A percentile compares a stretch with the other conserved stretches of the same genome.
Evolutionary conservation across 163 green algal genomes (phyloP).

Genomic region (Picocystis sp.): DNA sequence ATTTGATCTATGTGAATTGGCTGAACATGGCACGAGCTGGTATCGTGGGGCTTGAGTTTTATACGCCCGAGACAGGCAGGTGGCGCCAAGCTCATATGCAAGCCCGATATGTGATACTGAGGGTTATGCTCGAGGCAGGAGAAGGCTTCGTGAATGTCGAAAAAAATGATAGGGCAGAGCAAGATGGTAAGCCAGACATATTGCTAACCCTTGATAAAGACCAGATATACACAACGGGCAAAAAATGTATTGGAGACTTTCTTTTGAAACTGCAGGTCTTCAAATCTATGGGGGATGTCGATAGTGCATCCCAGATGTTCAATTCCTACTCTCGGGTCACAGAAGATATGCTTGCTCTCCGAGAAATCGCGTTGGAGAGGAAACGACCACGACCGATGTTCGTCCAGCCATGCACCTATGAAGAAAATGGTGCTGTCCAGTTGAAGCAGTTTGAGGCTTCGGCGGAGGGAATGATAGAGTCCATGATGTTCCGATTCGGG

Average conservation of each 20-base stretch:
- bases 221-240: slow-evolving; percentile 7
- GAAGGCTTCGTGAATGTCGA: no score
- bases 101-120: slow-evolving; percentile 1
- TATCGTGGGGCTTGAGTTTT: slow-evolving; percentile 12
- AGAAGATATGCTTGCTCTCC: slow-evolving; percentile 5
- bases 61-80: slow-evolving; percentile 5
- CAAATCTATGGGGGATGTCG: slow-evolving; percentile 8
- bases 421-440: background rate
- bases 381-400: slow-evolving; percentile 10
- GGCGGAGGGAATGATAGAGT: slow-evolving; percentile 10
- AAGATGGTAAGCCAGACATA: background rate
- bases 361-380: slow-evolving; percentile 8
- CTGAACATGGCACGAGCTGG: slow-evolving; percentile 12
- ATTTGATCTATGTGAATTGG: slow-evolving; percentile 16
- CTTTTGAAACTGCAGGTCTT: slow-evolving; percentile 11
- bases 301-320: background rate
- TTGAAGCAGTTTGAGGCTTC: slow-evolving; percentile 11
- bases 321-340: background rate
- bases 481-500: slow-evolving; percentile 7
- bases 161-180: no score
- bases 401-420: slow-evolving; percentile 4
- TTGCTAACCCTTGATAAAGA: background rate
- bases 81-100: slow-evolving; percentile 15
- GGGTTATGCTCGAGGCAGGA: background rate
- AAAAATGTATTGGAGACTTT: slow-evolving; percentile 7